Evolutionary conservation across 1,139 yeast species (phyloP), one percentile per base, ranked within the genome.

Genomic region (Pichia sp.): DNA sequence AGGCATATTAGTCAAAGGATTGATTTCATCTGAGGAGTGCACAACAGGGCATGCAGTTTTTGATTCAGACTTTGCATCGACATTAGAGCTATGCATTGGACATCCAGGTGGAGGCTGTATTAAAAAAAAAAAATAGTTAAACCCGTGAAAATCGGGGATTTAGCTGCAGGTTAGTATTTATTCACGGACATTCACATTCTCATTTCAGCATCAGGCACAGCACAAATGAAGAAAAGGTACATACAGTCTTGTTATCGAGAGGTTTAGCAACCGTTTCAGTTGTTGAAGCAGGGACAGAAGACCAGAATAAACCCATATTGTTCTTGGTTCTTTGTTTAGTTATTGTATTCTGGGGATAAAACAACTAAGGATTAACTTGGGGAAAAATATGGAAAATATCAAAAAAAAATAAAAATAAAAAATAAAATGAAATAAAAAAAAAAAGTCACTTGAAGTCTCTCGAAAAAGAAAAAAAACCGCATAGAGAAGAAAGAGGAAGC

Each of bases 1-100:
- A 1, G 98, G 97, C 95, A 92, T 90, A 62, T 86, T 86, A 63
- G 92, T 92, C 56, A 85, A 64, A 3, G 96, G 96, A 56, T 84
- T 82, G 51, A 82, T 60, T 27, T 67, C 71, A 26, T 60, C 67
- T 11, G 57, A 58, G 3, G 44, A 29, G 27, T 28, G 36, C n/a
- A 56, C 57, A 5, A 64, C 61, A 2, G 66, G 51, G 62, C 72
- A 42, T 62, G 68, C 27, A 51, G 52, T 32, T 56, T 61, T 53
- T 27, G 60, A n/a, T 16, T 16, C 23, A 16, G 7, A 10, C 11
- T 34, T 54, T 27, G 31, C 35, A 7, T 39, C 41, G 3, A 16
- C 32, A 33, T 43, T 38, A 9, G 43, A 36, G 23, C 42, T 34
- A 35, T 46, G 49, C 48, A 51, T 44, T 27, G 53, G 53, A 41